Base-by-base conservation (phyloP, 257 asterid species). In the Solanum rostratum region DNA sequence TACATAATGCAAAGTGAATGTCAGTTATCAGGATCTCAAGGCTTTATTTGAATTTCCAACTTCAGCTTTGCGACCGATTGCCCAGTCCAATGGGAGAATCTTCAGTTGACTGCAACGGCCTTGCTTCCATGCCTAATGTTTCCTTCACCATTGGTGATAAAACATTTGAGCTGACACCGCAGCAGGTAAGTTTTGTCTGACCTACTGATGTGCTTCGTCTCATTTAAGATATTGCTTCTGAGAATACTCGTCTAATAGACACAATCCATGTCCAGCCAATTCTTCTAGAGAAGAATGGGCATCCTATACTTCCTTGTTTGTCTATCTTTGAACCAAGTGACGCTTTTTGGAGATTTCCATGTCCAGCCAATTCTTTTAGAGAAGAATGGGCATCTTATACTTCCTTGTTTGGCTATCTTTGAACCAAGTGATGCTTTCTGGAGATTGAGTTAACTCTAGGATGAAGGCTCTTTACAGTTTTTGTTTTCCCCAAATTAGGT, bases 81-180 rank as follows among this genome's bases (percentile, higher is more conserved):
- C 98, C 98, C n/a, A 95, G 95, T 86, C 98, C 98, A 27, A 92
- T 89, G 92, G 98, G 98, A 73, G 97, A 95, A 88, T 93, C 97
- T 41, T 85, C 94, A 80, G 95, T 95, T 30, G 97, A 93, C 86
- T 95, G 98, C 87, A 83, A 29, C 46, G 66, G 59, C 83, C 89
- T 95, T 87, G 88, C 94, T 84, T 84, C 93, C 62, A 88, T 95
- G 94, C 98, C 98, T 3, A 88, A 88, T 81, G 85, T 95, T 71
- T 87, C 97, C 74, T 88, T 95, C 80, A 88, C 95, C 19, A 85
- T 95, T 41, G 98, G 97, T 11, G 87, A 91, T 74, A 92, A 91
- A 90, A 79, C 87, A 82, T 95, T 93, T 71, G 91, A 88, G 29
- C 95, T 95, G 79, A 82, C 92, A 45, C 95, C 97, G 3, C 92